Evolutionary conservation across 2,329 filamentous ascomycete genomes (phyloP), one percentile per base, ranked within the genome.

Genomic region (Claviceps humidiphila): DNA sequence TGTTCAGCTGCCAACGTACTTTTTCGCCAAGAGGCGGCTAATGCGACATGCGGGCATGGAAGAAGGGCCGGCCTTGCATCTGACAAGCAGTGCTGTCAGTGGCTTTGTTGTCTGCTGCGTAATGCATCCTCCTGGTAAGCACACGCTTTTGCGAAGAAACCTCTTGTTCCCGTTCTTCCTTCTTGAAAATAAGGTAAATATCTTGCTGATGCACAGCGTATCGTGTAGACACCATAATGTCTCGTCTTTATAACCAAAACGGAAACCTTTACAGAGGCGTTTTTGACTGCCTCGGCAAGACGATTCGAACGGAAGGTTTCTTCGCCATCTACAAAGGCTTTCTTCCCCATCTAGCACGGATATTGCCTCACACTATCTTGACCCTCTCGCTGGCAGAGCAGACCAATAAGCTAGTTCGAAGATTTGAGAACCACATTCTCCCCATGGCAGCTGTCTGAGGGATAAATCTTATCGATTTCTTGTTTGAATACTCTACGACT

Each of bases 311-410:
- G 0, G 93, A 98, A 67, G 93, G 93, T 22, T 62, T 95, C 50
- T 71, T 97, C 47, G 93, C 93, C 55, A 87, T 98, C 54, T 98
- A 98, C 76, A 98, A 98, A 75, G 93, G 93, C 54, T 96, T 94
- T 74, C 81, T 95, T 63, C 93, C 93, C 16, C 93, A 98, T 71
- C 73, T 98, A 58, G 89, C 93, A 37, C 78, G 93, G 61, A 97
- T 98, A 62, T 72, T 98, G 62, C 93, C 93, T 46, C 93, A 98
- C 68, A 98, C 93, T 41, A 89, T 97, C 65, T 71, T 97, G 59
- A 98, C 91, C 1, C 78, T 98, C 59, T 93, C 84, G 57, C 74
- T 98, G 63, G 93, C 93, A 3, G 93, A 98, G 71, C 93, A 98
- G 73, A 97, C 93, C 9, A 96, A 94, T 70, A 96, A 95, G 74